Percentiles rank a stretch among this genome's conserved stretches.
phyloP scores from a whole-genome alignment of 2,329 filamentous ascomycete species.

The Talaromyces atroroseus region DNA sequence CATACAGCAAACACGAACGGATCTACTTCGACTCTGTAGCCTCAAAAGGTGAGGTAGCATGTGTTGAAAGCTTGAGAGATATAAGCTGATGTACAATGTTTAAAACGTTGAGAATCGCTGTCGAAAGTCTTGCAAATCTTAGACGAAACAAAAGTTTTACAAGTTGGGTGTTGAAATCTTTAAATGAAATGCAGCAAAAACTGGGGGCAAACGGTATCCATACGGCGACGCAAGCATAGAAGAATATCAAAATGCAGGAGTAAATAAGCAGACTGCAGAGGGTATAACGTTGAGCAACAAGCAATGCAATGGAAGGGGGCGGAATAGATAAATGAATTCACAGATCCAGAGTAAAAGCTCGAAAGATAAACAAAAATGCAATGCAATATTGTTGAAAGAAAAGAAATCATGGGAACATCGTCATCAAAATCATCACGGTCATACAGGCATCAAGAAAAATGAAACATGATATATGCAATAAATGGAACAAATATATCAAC shows the following conservation, averaged over 20 bases:
- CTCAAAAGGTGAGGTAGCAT: neutral
- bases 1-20: no score
- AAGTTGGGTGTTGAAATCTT: neutral
- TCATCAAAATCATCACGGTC: slow-evolving; percentile 14
- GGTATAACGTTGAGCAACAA: slow-evolving; percentile 13
- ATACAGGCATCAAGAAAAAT: slow-evolving; percentile 12
- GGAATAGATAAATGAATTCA: neutral
- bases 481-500: slow-evolving; percentile 10
- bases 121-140: neutral
- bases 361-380: slow-evolving; percentile 6
- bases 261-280: slow-evolving; percentile 4
- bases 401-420: neutral
- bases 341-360: neutral
- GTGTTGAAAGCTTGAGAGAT: slow-evolving; percentile 4
- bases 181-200: neutral
- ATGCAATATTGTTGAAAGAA: slow-evolving; percentile 13
- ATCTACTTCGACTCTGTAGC: neutral
- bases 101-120: slow-evolving; percentile 1
- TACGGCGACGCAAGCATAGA: slow-evolving; percentile 4
- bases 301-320: slow-evolving; percentile 3
- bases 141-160: slow-evolving; percentile 1
- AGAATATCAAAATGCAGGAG: slow-evolving; percentile 1
- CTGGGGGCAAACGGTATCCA: neutral
- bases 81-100: slow-evolving; percentile 6
- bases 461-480: slow-evolving; percentile 11